Percentiles rank a stretch among this genome's conserved stretches.
phyloP scores from a whole-genome alignment of 352 stramenopile genomes.

The Aphanomyces euteiches region DNA sequence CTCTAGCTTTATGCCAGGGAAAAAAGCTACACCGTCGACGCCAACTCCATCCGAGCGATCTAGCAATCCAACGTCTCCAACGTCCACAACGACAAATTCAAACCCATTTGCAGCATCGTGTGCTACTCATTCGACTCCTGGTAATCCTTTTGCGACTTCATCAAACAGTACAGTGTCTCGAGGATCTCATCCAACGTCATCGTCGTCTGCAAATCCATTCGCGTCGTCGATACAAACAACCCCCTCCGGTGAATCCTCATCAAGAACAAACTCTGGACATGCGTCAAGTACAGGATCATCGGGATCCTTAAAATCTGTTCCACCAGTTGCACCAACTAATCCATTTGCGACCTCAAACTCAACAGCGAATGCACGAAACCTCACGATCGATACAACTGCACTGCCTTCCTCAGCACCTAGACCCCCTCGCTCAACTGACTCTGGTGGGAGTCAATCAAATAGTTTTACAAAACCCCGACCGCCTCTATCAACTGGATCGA shows the following conservation, averaged over 20 bases:
- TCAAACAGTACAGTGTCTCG: neutral
- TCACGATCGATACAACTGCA: slow-evolving; percentile 1
- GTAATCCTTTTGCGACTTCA: slow-evolving; percentile 24
- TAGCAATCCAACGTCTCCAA: neutral
- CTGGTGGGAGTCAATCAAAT: neutral
- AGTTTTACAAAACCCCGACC: slow-evolving; percentile 22
- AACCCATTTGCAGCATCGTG: neutral
- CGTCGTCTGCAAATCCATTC: neutral
- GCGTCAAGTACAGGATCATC: neutral
- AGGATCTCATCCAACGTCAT: neutral
- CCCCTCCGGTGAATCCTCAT: neutral
- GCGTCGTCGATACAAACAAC: neutral
- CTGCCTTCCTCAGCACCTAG: neutral
- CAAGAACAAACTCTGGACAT: neutral
- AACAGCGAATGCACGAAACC: neutral
- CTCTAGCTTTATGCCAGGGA: slow-evolving; percentile 28
- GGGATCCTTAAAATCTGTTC: neutral
- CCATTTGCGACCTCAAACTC: neutral
- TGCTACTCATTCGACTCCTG: neutral
- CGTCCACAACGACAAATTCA: too few relatives aligned
- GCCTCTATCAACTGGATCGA: neutral
- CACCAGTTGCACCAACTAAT: neutral
- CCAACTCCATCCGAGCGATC: slow-evolving; percentile 8
- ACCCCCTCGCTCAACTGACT: slow-evolving; percentile 9
- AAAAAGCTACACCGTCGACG: slow-evolving; percentile 21